Conservation (phyloP, 768 basidiomycete species). For the Candolleomyces eurysporus region DNA sequence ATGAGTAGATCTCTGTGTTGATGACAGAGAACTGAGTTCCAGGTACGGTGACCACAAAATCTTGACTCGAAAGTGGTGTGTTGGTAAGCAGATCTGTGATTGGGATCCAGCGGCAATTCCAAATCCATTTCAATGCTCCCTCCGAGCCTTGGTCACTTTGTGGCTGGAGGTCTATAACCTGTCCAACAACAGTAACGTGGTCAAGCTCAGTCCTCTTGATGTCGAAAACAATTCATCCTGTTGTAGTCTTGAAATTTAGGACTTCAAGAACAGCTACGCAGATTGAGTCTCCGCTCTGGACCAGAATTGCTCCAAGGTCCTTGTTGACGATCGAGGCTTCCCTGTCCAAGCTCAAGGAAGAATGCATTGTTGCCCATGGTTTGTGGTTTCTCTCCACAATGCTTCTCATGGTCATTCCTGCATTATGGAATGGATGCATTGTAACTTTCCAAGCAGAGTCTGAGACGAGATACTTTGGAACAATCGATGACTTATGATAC, state of each 20-base stretch:
- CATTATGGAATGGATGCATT: constrained; percentile 7
- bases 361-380: too few relatives aligned
- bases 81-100: background rate
- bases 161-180: constrained; percentile 4
- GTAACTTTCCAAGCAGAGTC: background rate
- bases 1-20: background rate
- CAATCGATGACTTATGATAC: background rate
- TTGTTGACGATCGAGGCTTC: constrained; percentile 1
- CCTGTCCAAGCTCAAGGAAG: too few relatives aligned
- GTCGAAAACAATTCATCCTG: background rate
- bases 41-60: too few relatives aligned
- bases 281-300: background rate
- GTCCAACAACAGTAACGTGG: background rate
- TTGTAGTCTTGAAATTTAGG: constrained; percentile 3
- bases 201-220: constrained; percentile 1
- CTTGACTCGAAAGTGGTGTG: too few relatives aligned
- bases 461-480: constrained; percentile 2
- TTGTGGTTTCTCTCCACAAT: background rate
- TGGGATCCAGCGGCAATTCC: constrained; percentile 7
- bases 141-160: background rate
- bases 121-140: constrained; percentile 3
- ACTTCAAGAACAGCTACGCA: constrained; percentile 12
- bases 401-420: constrained; percentile 5
- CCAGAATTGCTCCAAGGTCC: constrained; percentile 13
- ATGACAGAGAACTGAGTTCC: too few relatives aligned